Conservation (phyloP, 331 rosid genomes). For the Acacia pycnantha region DNA sequence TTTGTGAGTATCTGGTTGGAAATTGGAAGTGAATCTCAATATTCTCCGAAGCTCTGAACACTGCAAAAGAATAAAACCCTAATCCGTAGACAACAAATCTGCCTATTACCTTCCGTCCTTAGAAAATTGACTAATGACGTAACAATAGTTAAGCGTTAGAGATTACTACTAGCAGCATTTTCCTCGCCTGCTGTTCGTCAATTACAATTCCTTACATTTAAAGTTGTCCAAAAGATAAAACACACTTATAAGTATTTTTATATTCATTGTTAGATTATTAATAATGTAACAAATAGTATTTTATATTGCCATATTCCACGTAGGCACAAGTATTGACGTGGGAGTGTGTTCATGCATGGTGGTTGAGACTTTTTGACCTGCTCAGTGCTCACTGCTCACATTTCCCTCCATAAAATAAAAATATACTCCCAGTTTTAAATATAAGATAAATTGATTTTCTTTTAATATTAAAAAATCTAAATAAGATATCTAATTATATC, state of each 20-base stretch:
- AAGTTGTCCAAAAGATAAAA: not conserved
- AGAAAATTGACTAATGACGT: conserved; percentile 25
- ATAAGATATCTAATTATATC: too few species aligned
- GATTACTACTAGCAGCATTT: conserved; percentile 29
- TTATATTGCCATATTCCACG: too few species aligned
- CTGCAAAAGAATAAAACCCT: conserved; percentile 42
- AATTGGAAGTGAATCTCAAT: conserved; percentile 35
- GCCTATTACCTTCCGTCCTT: conserved; percentile 4
- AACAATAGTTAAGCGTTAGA: not conserved
- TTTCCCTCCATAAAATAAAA: not conserved
- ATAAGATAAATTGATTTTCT: too few species aligned
- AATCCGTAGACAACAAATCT: conserved; percentile 32
- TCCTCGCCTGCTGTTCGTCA: not conserved
- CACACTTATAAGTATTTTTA: too few species aligned
- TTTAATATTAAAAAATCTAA: too few species aligned
- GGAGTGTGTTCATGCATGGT: not conserved
- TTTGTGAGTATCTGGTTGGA: conserved; percentile 35
- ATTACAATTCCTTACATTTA: not conserved
- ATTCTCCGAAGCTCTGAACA: conserved; percentile 38
- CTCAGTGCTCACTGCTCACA: not conserved
- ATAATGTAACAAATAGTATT: too few species aligned
- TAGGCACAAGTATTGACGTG: not conserved
- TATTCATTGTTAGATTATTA: not conserved
- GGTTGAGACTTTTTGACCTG: not conserved
- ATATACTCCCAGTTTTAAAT: not conserved